Percentiles rank a stretch among this genome's conserved stretches.
Evolutionary conservation across 179 eudicot genomes (phyloP).

Genomic region (Kewa caespitosa): DNA sequence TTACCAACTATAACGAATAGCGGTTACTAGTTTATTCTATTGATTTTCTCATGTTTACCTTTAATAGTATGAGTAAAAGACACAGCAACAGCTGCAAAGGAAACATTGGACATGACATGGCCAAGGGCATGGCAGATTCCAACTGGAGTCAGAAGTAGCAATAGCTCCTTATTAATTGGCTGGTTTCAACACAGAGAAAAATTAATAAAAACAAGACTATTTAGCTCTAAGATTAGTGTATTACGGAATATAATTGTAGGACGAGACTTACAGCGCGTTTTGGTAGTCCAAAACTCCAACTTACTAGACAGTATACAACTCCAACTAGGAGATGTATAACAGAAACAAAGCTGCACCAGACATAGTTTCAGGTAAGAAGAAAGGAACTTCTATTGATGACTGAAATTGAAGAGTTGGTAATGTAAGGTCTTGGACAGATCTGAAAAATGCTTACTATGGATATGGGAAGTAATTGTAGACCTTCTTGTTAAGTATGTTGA

Average conservation of each 20-base stretch:
- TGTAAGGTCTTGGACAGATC: neutral
- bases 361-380: no score
- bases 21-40: neutral
- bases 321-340: constrained; percentile 78
- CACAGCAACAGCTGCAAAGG: constrained; percentile 32
- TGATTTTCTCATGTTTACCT: constrained; percentile 10
- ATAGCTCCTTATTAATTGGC: constrained; percentile 24
- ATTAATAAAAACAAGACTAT: neutral
- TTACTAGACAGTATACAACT: constrained; percentile 64
- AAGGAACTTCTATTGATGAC: neutral
- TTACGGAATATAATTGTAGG: neutral
- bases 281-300: constrained; percentile 84
- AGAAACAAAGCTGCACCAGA: constrained; percentile 65
- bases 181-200: constrained; percentile 12
- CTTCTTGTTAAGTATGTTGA: constrained; percentile 90
- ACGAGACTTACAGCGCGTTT: constrained; percentile 72
- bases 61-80: constrained; percentile 31
- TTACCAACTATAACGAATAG: neutral
- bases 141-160: constrained; percentile 23
- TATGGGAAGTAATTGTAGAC: constrained; percentile 91
- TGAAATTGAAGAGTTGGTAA: no score
- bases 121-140: constrained; percentile 29
- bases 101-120: constrained; percentile 29
- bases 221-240: neutral
- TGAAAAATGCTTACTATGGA: constrained; percentile 58